Evolutionary conservation across 495 filamentous ascomycete genomes (phyloP).

Genomic region (Pyrenopolyporus hunteri): DNA sequence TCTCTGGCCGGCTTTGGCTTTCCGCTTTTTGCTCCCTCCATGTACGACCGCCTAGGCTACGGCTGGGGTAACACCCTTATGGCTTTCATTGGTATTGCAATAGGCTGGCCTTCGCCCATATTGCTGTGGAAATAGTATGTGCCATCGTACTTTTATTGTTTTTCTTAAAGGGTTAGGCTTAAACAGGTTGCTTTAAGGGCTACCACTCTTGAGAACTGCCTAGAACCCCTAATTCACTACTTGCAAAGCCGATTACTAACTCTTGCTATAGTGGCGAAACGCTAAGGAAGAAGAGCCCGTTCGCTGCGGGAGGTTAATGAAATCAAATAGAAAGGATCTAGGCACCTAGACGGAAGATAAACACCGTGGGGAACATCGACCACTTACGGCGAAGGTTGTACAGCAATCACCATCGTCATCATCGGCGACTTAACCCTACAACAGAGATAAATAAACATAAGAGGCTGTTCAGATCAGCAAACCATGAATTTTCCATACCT

Average conservation of each 20-base stretch:
- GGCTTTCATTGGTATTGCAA: slow-evolving; percentile 57
- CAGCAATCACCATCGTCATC: no score
- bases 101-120: slow-evolving; percentile 58
- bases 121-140: slow-evolving; percentile 54
- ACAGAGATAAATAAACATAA: background rate
- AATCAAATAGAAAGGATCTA: background rate
- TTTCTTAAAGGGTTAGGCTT: background rate
- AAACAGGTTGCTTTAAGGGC: background rate
- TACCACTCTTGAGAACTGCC: background rate
- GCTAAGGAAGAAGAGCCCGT: slow-evolving; percentile 64
- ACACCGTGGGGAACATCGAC: no score
- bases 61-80: slow-evolving; percentile 65
- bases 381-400: no score
- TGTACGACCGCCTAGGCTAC: slow-evolving; percentile 63
- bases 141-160: background rate
- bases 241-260: background rate
- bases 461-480: background rate
- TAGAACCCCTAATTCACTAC: background rate
- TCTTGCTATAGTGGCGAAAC: slow-evolving; percentile 40
- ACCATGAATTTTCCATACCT: background rate
- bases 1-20: slow-evolving; percentile 75
- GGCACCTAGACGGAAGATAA: background rate
- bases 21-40: slow-evolving; percentile 72
- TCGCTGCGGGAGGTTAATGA: slow-evolving; percentile 60
- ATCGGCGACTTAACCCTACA: background rate